These are phyloP conservation scores for Stereum hirsutum DNA, from an alignment of 1,284 basidiomycete genomes.

Conservation along the genomic window DNA sequence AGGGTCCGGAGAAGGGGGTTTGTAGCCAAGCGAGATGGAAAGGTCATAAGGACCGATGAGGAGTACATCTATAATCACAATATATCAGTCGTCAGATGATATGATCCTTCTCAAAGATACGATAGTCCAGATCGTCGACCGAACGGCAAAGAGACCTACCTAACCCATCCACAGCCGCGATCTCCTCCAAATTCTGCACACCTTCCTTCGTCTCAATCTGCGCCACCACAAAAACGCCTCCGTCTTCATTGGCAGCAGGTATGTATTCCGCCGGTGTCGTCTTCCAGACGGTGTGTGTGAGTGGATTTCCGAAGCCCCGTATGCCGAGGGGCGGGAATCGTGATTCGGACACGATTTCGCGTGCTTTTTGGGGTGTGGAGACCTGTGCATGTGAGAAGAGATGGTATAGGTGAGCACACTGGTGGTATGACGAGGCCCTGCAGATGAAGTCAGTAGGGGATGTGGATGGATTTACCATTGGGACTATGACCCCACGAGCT, in stretches of 20 bases:
- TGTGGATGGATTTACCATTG: conserved; percentile 36
- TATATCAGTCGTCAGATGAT: conserved; percentile 16
- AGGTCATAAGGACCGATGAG: conserved; percentile 69
- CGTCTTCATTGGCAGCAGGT: conserved; percentile 43
- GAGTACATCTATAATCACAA: conserved; percentile 30
- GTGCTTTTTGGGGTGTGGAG: conserved; percentile 46
- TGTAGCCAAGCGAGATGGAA: conserved; percentile 48
- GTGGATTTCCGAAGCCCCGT: conserved; percentile 54
- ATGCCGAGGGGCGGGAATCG: conserved; percentile 48
- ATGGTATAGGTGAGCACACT: not conserved
- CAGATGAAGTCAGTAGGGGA: not conserved
- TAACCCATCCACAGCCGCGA: conserved; percentile 54
- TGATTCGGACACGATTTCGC: conserved; percentile 41
- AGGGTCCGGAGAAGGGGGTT: conserved; percentile 50
- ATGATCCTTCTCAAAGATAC: not conserved
- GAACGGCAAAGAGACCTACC: conserved; percentile 27
- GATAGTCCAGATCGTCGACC: not conserved
- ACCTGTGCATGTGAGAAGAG: conserved; percentile 26
- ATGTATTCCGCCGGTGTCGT: conserved; percentile 43
- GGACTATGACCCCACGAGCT: conserved; percentile 51
- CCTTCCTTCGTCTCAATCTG: conserved; percentile 61
- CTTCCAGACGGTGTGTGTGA: conserved; percentile 48
- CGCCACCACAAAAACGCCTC: conserved; percentile 48
- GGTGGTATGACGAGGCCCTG: not conserved
- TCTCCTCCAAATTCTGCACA: conserved; percentile 49